Percentiles rank a stretch among this genome's conserved stretches.
These are phyloP conservation scores for Paratinospora sagittata DNA, from an alignment of 164 flowering plant species.

Conservation along the genomic window DNA sequence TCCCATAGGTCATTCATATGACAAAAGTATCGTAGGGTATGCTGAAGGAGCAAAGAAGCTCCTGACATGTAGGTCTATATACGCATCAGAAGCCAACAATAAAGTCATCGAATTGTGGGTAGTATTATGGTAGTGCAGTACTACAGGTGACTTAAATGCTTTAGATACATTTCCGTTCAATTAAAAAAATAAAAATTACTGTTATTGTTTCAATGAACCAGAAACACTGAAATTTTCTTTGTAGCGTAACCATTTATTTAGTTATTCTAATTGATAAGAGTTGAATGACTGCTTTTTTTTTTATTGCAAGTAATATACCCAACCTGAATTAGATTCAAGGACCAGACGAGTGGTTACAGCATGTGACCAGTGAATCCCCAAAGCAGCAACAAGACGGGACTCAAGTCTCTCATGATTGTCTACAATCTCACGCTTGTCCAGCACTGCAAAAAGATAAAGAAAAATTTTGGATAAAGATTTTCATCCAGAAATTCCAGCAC, in stretches of 20 bases:
- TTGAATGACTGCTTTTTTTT: background rate
- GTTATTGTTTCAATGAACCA: background rate
- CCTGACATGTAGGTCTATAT: no score
- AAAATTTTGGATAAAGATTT: conserved; percentile 1
- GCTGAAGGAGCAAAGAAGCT: no score
- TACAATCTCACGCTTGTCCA: conserved; percentile 18
- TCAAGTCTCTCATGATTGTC: conserved; percentile 34
- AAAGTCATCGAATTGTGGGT: no score
- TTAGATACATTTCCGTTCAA: background rate
- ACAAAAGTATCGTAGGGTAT: no score
- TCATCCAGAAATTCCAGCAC: conserved; percentile 4
- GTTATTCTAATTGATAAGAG: background rate
- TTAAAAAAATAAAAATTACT: background rate
- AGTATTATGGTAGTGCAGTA: no score
- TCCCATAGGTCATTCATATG: no score
- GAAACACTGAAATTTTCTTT: background rate
- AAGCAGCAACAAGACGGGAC: conserved; percentile 70
- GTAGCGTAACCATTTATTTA: background rate
- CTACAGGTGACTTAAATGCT: no score
- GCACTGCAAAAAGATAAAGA: conserved; percentile 34
- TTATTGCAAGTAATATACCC: no score
- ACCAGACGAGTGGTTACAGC: conserved; percentile 72
- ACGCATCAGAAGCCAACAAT: no score
- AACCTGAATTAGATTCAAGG: conserved; percentile 72
- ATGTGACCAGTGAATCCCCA: conserved; percentile 87